Evolutionary conservation across 805 yeast genomes (phyloP).

Genomic region (Wickerhamiella allomyrinae): DNA sequence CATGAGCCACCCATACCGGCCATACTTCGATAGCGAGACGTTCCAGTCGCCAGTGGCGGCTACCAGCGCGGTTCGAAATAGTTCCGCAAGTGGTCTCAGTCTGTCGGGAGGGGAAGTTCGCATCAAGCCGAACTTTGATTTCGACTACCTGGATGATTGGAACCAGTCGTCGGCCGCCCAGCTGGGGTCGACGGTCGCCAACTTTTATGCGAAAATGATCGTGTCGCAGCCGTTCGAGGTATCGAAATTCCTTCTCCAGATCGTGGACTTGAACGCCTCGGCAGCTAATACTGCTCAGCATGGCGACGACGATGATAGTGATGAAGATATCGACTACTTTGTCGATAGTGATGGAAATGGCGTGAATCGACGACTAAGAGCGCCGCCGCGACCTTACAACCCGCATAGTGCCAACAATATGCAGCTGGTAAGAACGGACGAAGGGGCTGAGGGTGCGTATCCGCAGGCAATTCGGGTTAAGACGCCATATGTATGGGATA

Average conservation of each 20-base stretch:
- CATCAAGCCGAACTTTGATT: constrained; percentile 3
- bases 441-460: neutral
- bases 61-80: neutral
- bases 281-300: constrained; percentile 1
- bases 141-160: constrained; percentile 21
- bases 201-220: constrained; percentile 54
- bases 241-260: constrained; percentile 62
- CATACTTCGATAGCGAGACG: constrained; percentile 1
- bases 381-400: constrained; percentile 1
- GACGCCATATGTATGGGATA: constrained; percentile 22
- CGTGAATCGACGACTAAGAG: constrained; percentile 2
- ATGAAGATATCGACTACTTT: constrained; percentile 34
- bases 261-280: constrained; percentile 34
- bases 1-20: constrained; percentile 3
- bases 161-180: constrained; percentile 41
- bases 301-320: constrained; percentile 22
- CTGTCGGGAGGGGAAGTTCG: neutral
- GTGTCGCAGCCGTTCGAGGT: constrained; percentile 83
- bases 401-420: constrained; percentile 2
- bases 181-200: constrained; percentile 45
- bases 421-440: constrained; percentile 5
- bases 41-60: constrained; percentile 2
- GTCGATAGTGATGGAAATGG: constrained; percentile 14
- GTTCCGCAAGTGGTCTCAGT: neutral
- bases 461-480: constrained; percentile 10